Evolutionary conservation across 2,329 filamentous ascomycete species (phyloP), one percentile per base, ranked within the genome.

Genomic region (Myriosclerotinia duriaeana): DNA sequence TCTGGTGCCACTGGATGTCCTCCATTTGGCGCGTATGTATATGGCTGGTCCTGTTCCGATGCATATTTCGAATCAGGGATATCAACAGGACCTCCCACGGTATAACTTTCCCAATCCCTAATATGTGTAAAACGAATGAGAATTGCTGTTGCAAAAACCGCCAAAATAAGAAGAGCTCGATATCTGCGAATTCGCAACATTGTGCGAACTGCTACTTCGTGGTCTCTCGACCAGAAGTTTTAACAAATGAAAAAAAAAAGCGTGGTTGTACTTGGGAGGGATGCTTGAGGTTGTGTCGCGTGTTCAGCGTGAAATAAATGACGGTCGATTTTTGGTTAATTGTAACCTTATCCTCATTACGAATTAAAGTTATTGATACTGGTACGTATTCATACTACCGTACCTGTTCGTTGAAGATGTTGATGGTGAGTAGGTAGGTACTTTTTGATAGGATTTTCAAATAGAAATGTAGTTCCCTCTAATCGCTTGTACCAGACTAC

Each of bases 131-230:
- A 68, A 42, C 71, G 68, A 63, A 72, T 22, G n/a, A 73, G 40
- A 40, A 72, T 53, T 12, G 70, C 30, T 20, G 69, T 68, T 30
- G 64, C 60, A 20, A 72, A 46, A 20, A 64, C 66, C 34, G 72
- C 72, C 67, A 73, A 68, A 20, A 69, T 53, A 30, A 73, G 62
- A 60, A 88, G 87, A 66, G 87, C 79, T 67, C 87, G 84, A 73
- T 88, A 88, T 74, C 87, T 81, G 72, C 88, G 78, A 69, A 84
- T 81, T 62, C 87, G 84, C 67, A 85, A 77, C 83, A 89, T 87
- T 72, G 73, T 72, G 70, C 68, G 54, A 58, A 54, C 50, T 46
- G 62, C 53, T 50, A 22, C 30, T 58, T 46, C 53, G 42, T 58
- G 63, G 64, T 55, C 62, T 60, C 55, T 64, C 62, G 44, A 64